phyloP scores from a whole-genome alignment of 106 monocot genomes.

The Allium cepa region DNA sequence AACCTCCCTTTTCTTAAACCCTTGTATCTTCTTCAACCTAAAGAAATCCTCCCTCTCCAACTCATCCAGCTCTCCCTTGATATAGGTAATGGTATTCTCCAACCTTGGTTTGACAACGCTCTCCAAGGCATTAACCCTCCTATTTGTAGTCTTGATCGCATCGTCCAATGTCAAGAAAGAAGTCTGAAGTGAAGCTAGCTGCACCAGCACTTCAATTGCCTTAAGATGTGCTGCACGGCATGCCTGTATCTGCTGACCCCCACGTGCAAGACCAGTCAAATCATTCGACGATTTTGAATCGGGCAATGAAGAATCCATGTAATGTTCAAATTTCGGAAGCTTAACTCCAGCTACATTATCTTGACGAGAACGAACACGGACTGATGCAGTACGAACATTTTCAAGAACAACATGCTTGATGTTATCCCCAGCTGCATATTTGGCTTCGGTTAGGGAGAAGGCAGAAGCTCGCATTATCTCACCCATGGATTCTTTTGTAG shows the following conservation, averaged over 20 bases:
- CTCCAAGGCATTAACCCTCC: conserved; percentile 92
- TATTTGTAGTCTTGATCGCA: conserved; percentile 95
- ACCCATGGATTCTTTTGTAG: conserved; percentile 93
- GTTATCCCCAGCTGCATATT: conserved; percentile 84
- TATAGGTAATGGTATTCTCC: conserved; percentile 93
- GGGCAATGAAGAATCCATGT: conserved; percentile 28
- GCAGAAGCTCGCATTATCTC: conserved; percentile 82
- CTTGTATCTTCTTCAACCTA: conserved; percentile 90
- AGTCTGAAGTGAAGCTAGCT: conserved; percentile 93
- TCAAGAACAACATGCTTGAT: conserved; percentile 67
- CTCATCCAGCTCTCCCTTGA: conserved; percentile 90
- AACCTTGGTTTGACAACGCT: conserved; percentile 91
- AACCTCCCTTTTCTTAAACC: conserved; percentile 80
- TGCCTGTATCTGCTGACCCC: conserved; percentile 82
- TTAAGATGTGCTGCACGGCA: conserved; percentile 76
- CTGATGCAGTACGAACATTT: conserved; percentile 55
- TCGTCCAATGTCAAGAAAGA: conserved; percentile 93
- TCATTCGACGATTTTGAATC: conserved; percentile 27
- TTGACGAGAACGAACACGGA: conserved; percentile 75
- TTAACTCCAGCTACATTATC: conserved; percentile 89
- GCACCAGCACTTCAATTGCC: conserved; percentile 88
- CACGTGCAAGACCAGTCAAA: conserved; percentile 80
- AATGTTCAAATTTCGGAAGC: conserved; percentile 88
- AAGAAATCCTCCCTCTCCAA: conserved; percentile 98
- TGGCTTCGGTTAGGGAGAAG: conserved; percentile 92